phyloP scores from a whole-genome alignment of 768 basidiomycete species.

The Lanmaoa pseudosensibilis region DNA sequence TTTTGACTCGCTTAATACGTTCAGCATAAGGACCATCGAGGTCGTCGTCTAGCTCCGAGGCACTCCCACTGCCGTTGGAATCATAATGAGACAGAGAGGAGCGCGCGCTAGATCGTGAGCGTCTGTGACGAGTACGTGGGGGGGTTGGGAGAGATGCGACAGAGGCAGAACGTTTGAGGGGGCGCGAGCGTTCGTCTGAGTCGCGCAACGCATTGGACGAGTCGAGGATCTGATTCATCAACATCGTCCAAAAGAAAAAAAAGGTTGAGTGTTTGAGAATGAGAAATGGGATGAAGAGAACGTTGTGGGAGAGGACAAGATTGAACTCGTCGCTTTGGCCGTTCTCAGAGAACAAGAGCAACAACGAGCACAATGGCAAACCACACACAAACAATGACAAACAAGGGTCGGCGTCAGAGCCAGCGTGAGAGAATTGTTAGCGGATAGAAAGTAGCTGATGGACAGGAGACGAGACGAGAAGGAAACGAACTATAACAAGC shows the following conservation, averaged over 20 bases:
- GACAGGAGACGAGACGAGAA: too few relatives aligned
- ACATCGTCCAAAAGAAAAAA: constrained; percentile 18
- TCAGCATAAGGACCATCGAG: constrained; percentile 10
- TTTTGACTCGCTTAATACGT: constrained; percentile 18
- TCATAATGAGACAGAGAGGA: constrained; percentile 50
- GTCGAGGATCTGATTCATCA: constrained; percentile 36
- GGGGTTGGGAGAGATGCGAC: constrained; percentile 66
- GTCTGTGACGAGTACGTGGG: constrained; percentile 56
- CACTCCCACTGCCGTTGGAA: constrained; percentile 37
- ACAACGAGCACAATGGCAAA: constrained; percentile 22
- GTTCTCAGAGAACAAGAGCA: constrained; percentile 16
- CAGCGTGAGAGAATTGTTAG: too few relatives aligned
- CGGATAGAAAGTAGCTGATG: too few relatives aligned
- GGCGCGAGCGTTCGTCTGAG: constrained; percentile 25
- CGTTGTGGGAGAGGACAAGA: constrained; percentile 23
- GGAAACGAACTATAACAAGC: too few relatives aligned
- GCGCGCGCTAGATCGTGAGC: constrained; percentile 41
- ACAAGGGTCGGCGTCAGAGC: too few relatives aligned
- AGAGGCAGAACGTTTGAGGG: constrained; percentile 64
- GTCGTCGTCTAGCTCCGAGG: constrained; percentile 34
- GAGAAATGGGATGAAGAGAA: constrained; percentile 12
- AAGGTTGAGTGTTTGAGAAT: neutral
- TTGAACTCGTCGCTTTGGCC: constrained; percentile 9
- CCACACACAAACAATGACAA: constrained; percentile 15
- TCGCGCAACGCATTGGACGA: constrained; percentile 27